These are phyloP conservation scores for Candida boleticola DNA, from an alignment of 805 yeast species.

Conservation along the genomic window DNA sequence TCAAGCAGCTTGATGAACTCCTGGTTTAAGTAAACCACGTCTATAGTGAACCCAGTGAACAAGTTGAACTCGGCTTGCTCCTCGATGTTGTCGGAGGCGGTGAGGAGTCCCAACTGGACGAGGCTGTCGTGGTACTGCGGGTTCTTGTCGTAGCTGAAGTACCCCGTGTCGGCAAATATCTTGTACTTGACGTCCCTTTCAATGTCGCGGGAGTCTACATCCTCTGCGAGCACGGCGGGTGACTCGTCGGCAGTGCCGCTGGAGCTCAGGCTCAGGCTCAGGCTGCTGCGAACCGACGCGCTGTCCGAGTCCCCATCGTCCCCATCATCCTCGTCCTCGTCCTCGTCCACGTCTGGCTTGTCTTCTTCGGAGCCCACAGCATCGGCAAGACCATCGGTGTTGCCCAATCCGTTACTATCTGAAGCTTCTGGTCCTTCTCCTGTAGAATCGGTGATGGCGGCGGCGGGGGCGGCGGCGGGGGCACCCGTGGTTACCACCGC, in stretches of 20 bases:
- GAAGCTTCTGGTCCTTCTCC: conserved; percentile 21
- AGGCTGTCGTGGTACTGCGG: conserved; percentile 33
- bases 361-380: too few relatives aligned
- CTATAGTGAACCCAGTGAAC: conserved; percentile 31
- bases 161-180: conserved; percentile 32
- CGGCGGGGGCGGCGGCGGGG: neutral
- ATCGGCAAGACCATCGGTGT: conserved; percentile 9
- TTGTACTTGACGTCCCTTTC: conserved; percentile 30
- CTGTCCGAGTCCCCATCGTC: neutral
- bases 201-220: neutral
- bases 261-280: neutral
- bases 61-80: conserved; percentile 25
- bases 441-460: conserved; percentile 18
- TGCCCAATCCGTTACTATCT: conserved; percentile 29
- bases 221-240: conserved; percentile 14
- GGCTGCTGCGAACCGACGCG: conserved; percentile 29
- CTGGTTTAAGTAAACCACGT: conserved; percentile 23
- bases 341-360: too few relatives aligned
- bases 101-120: conserved; percentile 23
- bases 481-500: too few relatives aligned
- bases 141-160: conserved; percentile 20
- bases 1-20: conserved; percentile 25
- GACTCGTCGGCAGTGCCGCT: conserved; percentile 8
- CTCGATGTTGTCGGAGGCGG: conserved; percentile 8
- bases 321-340: conserved; percentile 13